Evolutionary conservation across 352 stramenopile species (phyloP).

Genomic region (Pythium diclinum): DNA sequence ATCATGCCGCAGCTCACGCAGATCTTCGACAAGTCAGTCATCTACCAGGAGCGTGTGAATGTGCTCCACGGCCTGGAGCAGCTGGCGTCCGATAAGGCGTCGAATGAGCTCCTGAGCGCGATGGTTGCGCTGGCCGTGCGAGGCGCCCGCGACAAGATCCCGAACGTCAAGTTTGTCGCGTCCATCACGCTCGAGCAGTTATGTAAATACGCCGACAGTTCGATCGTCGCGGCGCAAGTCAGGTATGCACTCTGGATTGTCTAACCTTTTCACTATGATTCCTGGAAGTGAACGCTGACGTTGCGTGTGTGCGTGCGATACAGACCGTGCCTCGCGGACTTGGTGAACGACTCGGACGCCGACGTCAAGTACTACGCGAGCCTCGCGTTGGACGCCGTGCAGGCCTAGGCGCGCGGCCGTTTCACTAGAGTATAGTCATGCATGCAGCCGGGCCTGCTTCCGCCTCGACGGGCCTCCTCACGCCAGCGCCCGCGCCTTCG

Average conservation of each 20-base stretch:
- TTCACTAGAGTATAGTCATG: slow-evolving; percentile 30
- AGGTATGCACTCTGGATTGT: slow-evolving; percentile 39
- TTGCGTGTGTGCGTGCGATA: too few relatives aligned
- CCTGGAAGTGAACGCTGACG: not conserved
- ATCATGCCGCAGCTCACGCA: slow-evolving; percentile 70
- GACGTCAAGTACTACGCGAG: slow-evolving; percentile 89
- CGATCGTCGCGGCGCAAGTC: slow-evolving; percentile 68
- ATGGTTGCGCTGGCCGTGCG: slow-evolving; percentile 73
- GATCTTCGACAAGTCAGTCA: slow-evolving; percentile 85
- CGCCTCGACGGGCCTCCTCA: slow-evolving; percentile 5
- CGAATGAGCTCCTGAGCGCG: slow-evolving; percentile 53
- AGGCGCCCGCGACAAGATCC: slow-evolving; percentile 79
- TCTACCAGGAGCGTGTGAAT: slow-evolving; percentile 86
- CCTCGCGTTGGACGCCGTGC: slow-evolving; percentile 71
- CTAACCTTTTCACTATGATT: not conserved
- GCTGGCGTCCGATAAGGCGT: slow-evolving; percentile 71
- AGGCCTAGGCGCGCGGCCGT: slow-evolving; percentile 37
- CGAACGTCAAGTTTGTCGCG: slow-evolving; percentile 86
- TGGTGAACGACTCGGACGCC: slow-evolving; percentile 75
- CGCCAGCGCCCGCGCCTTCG: not conserved
- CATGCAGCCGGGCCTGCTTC: slow-evolving; percentile 10
- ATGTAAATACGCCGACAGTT: slow-evolving; percentile 73
- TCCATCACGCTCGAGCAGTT: slow-evolving; percentile 83
- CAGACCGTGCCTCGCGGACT: slow-evolving; percentile 71
- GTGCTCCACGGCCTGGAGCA: slow-evolving; percentile 76